Base-by-base conservation (phyloP, 371 early-diverging fungal species). In the Zopfochytrium polystomum region DNA sequence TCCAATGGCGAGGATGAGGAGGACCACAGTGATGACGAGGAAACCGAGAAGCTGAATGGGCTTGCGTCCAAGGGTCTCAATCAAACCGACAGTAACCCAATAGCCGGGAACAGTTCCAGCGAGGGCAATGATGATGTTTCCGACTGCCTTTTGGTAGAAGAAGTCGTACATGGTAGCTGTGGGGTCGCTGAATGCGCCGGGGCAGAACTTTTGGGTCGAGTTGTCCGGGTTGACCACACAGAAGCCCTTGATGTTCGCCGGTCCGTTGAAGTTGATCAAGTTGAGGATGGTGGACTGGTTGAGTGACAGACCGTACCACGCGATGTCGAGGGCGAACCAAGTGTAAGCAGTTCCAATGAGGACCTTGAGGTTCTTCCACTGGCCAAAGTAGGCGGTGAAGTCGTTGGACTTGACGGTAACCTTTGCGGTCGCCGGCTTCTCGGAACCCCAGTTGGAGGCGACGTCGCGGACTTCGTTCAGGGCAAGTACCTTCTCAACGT, bases 281-380 rank as follows among this genome's bases (percentile, higher is more conserved):
- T 67, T 69, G 54, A 92, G 78, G 54, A 90, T 80, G 60, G 82
- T 78, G 5, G 86, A 75, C 63, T 85, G 83, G 80, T 92, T 92
- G 59, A 94, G 79, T 65, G 89, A 87, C 51, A 88, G 73, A 63
- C 91, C 93, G 67, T 91, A 91, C 71, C 87, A 90, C 33, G 90
- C 93, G 51, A 91, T 80, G 68, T 92, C 91, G n/a, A 90, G 79
- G 6, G 86, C 76, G 78, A 90, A 90, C 91, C 91, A 90, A 50
- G 29, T n/a, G 46, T 86, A 74, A 3, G 90, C 72, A 26, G 87
- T 86, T 63, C 88, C 92, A 52, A 91, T 69, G 51, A 93, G 80
- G 44, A 87, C 77, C 77, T 85, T 88, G 62, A 83, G 68, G 71
- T 91, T 81, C 58, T 77, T 76, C 89, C 90, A 88, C 67, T 88